Conservation (phyloP, 139 green algal species). For the Nannochloris sp. region DNA sequence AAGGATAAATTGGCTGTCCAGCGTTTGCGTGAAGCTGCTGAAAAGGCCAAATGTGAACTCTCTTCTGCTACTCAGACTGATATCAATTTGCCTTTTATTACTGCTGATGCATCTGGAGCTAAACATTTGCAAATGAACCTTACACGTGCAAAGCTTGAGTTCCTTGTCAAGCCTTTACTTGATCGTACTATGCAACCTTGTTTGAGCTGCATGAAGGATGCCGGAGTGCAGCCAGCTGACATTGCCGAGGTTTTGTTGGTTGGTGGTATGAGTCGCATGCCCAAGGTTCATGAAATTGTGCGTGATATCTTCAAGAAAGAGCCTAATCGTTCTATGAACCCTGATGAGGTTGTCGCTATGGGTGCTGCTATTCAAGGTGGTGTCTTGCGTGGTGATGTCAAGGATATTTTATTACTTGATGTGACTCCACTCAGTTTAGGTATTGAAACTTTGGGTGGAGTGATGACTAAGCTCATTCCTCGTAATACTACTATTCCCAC, state of each 20-base stretch:
- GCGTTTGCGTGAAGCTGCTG: constrained; percentile 84
- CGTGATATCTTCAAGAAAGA: constrained; percentile 87
- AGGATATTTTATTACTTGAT: constrained; percentile 97
- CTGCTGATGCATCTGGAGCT: constrained; percentile 76
- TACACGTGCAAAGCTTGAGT: constrained; percentile 78
- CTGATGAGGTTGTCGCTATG: constrained; percentile 97
- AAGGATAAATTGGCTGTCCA: constrained; percentile 94
- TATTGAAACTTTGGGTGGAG: constrained; percentile 98
- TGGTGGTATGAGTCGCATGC: constrained; percentile 98
- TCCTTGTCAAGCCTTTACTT: constrained; percentile 74
- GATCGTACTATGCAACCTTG: constrained; percentile 92
- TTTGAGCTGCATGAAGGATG: constrained; percentile 81
- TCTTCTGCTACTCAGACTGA: constrained; percentile 80
- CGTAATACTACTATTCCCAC: constrained; percentile 99
- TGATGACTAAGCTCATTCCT: constrained; percentile 98
- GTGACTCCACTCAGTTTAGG: constrained; percentile 95
- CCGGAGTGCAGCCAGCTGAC: constrained; percentile 74
- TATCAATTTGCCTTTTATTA: constrained; percentile 99
- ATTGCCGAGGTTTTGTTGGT: constrained; percentile 97
- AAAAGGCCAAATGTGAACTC: constrained; percentile 99
- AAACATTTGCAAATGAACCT: constrained; percentile 32
- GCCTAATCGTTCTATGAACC: constrained; percentile 89
- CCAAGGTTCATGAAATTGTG: constrained; percentile 87
- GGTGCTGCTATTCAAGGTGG: constrained; percentile 95
- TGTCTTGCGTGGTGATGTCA: constrained; percentile 92